A percentile compares a stretch with the other conserved stretches of the same genome.
phyloP scores from a whole-genome alignment of 2,329 filamentous ascomycete species.

The Dendryphion nanum region DNA sequence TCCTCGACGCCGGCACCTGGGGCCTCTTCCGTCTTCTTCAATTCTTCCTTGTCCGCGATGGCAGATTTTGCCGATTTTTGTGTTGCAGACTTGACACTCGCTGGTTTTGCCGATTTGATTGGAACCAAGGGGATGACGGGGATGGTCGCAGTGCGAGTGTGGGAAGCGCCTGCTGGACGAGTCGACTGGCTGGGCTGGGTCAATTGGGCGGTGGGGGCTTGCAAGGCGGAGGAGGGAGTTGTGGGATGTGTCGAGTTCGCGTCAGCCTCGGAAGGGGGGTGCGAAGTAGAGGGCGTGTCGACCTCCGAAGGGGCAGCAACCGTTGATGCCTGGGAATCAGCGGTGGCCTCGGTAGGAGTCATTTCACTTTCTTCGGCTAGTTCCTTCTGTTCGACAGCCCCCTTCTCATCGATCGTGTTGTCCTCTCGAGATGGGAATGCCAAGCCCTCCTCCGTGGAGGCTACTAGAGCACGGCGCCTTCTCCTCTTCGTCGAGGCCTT shows the following conservation, averaged over 20 bases:
- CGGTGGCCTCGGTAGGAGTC: slow-evolving; percentile 1
- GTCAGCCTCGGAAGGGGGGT: slow-evolving; percentile 57
- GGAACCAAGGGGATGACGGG: slow-evolving; percentile 55
- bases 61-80: slow-evolving; percentile 33
- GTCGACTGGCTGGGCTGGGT: slow-evolving; percentile 35
- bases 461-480: slow-evolving; percentile 42
- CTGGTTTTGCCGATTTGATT: slow-evolving; percentile 42
- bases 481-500: slow-evolving; percentile 47
- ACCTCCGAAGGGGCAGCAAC: slow-evolving; percentile 46
- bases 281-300: slow-evolving; percentile 59
- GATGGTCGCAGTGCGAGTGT: slow-evolving; percentile 44
- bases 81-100: slow-evolving; percentile 34
- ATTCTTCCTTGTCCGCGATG: slow-evolving; percentile 15
- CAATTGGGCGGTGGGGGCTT: slow-evolving; percentile 37
- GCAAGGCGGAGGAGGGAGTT: slow-evolving; percentile 54
- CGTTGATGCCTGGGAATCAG: slow-evolving; percentile 37
- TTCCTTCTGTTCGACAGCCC: slow-evolving; percentile 21
- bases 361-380: too few species aligned
- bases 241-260: slow-evolving; percentile 51
- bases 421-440: slow-evolving; percentile 54
- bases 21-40: slow-evolving; percentile 12
- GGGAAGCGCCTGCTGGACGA: slow-evolving; percentile 32
- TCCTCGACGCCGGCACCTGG: slow-evolving; percentile 10
- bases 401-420: slow-evolving; percentile 16
- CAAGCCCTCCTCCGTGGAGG: slow-evolving; percentile 39